These are phyloP conservation scores for Colletotrichum chrysophilum DNA, from an alignment of 2,329 filamentous ascomycete genomes.

Conservation along the genomic window DNA sequence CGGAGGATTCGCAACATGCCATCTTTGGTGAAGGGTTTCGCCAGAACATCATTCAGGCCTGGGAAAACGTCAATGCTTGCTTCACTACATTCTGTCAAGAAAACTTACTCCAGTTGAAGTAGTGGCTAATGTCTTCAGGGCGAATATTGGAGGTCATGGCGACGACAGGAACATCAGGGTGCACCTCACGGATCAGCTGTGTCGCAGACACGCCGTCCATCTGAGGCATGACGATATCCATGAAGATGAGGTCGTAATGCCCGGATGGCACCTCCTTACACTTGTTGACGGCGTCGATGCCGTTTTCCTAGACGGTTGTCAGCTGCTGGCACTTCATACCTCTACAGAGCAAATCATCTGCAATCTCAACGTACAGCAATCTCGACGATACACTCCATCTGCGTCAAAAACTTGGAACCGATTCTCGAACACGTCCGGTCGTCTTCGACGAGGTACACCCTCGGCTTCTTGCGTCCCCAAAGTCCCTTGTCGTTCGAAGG, in stretches of 20 bases:
- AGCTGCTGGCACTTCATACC: not conserved
- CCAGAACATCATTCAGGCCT: slow-evolving; percentile 98
- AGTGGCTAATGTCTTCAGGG: slow-evolving; percentile 94
- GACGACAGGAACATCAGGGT: slow-evolving; percentile 84
- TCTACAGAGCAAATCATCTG: not conserved
- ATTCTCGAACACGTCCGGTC: slow-evolving; percentile 72
- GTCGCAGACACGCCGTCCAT: slow-evolving; percentile 95
- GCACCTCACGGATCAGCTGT: slow-evolving; percentile 88
- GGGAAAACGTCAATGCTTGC: slow-evolving; percentile 13
- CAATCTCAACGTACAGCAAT: slow-evolving; percentile 61
- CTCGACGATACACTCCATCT: slow-evolving; percentile 71
- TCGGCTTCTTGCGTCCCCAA: slow-evolving; percentile 70
- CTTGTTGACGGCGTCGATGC: slow-evolving; percentile 89
- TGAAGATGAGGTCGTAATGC: slow-evolving; percentile 74
- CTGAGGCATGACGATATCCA: slow-evolving; percentile 98
- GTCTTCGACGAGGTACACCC: slow-evolving; percentile 90
- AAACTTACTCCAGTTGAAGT: slow-evolving; percentile 66
- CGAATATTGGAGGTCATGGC: slow-evolving; percentile 99
- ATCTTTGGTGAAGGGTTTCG: slow-evolving; percentile 94
- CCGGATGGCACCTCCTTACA: slow-evolving; percentile 58
- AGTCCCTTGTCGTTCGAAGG: slow-evolving; percentile 45
- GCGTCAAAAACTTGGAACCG: slow-evolving; percentile 69
- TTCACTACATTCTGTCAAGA: not conserved
- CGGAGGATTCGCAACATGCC: slow-evolving; percentile 85
- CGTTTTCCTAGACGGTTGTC: slow-evolving; percentile 58